A percentile compares a stretch with the other conserved stretches of the same genome.
phyloP scores from a whole-genome alignment of 768 basidiomycete species.

The Terana coerulea region DNA sequence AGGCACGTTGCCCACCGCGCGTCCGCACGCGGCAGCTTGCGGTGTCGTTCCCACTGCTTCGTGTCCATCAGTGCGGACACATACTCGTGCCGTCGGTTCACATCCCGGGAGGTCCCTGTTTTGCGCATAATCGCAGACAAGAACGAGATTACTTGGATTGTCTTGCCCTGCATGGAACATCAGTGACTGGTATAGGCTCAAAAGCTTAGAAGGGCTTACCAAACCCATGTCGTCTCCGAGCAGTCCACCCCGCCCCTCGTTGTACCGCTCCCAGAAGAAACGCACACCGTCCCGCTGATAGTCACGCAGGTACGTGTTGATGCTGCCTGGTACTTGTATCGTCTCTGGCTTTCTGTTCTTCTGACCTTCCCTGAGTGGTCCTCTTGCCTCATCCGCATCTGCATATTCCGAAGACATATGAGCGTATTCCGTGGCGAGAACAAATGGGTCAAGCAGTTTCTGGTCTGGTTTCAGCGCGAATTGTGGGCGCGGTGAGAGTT shows the following conservation, averaged over 20 bases:
- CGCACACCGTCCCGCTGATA: constrained; percentile 87
- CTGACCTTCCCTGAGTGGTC: constrained; percentile 27
- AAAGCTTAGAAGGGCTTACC: constrained; percentile 31
- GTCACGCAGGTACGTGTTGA: constrained; percentile 84
- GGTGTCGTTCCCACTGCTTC: constrained; percentile 45
- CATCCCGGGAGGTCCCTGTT: constrained; percentile 58
- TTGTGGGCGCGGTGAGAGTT: constrained; percentile 46
- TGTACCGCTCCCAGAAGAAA: constrained; percentile 77
- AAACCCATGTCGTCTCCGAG: constrained; percentile 97
- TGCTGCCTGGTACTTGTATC: constrained; percentile 55
- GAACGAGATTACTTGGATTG: constrained; percentile 88
- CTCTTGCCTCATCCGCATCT: constrained; percentile 10
- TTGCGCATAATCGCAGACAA: constrained; percentile 92
- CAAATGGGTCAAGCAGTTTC: constrained; percentile 38
- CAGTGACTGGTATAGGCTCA: constrained; percentile 20
- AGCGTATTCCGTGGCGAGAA: constrained; percentile 33
- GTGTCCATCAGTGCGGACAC: constrained; percentile 66
- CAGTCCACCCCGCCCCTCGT: constrained; percentile 66
- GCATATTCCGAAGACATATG: neutral
- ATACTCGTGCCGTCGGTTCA: constrained; percentile 59
- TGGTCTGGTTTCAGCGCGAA: constrained; percentile 48
- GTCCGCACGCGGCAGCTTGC: constrained; percentile 49
- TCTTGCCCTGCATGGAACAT: constrained; percentile 57
- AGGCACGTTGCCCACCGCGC: constrained; percentile 82
- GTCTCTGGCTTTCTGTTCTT: neutral